Conservation (phyloP, 2,329 filamentous ascomycete species). For the Endoconidiophora laricicola region DNA sequence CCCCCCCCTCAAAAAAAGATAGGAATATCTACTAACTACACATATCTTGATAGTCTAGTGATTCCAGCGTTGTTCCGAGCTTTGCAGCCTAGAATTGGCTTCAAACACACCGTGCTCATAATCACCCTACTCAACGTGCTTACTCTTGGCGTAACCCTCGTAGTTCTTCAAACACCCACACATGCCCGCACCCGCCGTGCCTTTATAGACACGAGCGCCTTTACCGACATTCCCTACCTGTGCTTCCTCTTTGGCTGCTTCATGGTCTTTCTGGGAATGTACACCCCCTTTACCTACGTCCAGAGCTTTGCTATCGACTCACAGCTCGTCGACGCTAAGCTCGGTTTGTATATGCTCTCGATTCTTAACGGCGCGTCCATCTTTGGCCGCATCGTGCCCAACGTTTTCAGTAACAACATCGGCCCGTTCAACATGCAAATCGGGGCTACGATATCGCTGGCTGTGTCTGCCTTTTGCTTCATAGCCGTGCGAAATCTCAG, state of each 20-base stretch:
- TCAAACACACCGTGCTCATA: slow-evolving; percentile 22
- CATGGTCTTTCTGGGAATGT: slow-evolving; percentile 22
- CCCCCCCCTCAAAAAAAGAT: too few species aligned
- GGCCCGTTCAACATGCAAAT: slow-evolving; percentile 27
- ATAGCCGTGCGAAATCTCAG: slow-evolving; percentile 21
- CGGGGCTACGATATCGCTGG: slow-evolving; percentile 20
- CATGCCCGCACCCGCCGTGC: slow-evolving; percentile 14
- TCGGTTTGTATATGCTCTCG: slow-evolving; percentile 30
- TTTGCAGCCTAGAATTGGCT: slow-evolving; percentile 19
- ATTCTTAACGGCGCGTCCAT: slow-evolving; percentile 35
- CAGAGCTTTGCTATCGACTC: slow-evolving; percentile 25
- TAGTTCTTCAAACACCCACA: slow-evolving; percentile 18
- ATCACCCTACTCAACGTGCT: slow-evolving; percentile 22
- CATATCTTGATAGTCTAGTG: slow-evolving; percentile 16
- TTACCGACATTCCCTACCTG: slow-evolving; percentile 19
- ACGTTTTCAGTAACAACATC: slow-evolving; percentile 25
- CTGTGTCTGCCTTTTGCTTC: slow-evolving; percentile 24
- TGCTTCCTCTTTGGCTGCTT: slow-evolving; percentile 20
- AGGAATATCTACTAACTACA: not conserved
- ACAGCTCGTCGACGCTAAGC: slow-evolving; percentile 18
- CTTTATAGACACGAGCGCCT: slow-evolving; percentile 19
- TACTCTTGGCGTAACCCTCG: slow-evolving; percentile 18
- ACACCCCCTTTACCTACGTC: slow-evolving; percentile 29
- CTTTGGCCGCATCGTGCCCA: slow-evolving; percentile 31
- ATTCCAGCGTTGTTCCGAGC: slow-evolving; percentile 24